phyloP scores from a whole-genome alignment of 2,329 filamentous ascomycete species.

The Metarhizium humberi region DNA sequence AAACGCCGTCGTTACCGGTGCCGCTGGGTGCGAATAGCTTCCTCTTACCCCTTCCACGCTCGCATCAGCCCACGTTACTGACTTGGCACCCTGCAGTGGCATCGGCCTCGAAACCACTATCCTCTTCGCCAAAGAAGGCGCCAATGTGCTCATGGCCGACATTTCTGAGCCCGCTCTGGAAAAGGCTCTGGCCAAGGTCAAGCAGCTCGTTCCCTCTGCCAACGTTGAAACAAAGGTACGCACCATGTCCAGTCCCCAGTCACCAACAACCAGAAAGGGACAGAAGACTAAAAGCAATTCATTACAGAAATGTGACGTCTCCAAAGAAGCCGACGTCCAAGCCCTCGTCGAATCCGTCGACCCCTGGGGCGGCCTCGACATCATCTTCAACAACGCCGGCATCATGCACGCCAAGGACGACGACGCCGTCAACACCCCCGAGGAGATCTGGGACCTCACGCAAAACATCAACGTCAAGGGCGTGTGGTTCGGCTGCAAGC shows the following conservation, averaged over 20 bases:
- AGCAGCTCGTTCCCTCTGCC: slow-evolving; percentile 55
- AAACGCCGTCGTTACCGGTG: slow-evolving; percentile 70
- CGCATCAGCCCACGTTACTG: not conserved
- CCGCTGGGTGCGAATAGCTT: slow-evolving; percentile 56
- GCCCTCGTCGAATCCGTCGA: slow-evolving; percentile 68
- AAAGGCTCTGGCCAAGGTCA: slow-evolving; percentile 65
- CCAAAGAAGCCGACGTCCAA: slow-evolving; percentile 72
- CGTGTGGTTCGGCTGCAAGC: slow-evolving; percentile 94
- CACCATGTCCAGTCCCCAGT: not conserved
- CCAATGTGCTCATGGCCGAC: slow-evolving; percentile 76
- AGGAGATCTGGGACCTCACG: slow-evolving; percentile 89
- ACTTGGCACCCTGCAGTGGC: slow-evolving; percentile 44
- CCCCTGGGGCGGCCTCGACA: slow-evolving; percentile 76
- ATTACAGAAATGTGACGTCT: slow-evolving; percentile 58
- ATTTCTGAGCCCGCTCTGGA: slow-evolving; percentile 72
- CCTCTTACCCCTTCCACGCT: not conserved
- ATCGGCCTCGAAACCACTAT: slow-evolving; percentile 90
- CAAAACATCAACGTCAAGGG: slow-evolving; percentile 96
- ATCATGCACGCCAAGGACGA: slow-evolving; percentile 87
- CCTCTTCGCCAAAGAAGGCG: slow-evolving; percentile 82
- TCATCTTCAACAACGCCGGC: slow-evolving; percentile 96
- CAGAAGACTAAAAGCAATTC: too few relatives aligned
- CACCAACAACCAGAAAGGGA: not conserved
- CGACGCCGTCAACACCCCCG: slow-evolving; percentile 73
- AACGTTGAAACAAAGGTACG: slow-evolving; percentile 51